Evolutionary conservation across 1,139 yeast species (phyloP).

Genomic region (Suhomyces maxii): DNA sequence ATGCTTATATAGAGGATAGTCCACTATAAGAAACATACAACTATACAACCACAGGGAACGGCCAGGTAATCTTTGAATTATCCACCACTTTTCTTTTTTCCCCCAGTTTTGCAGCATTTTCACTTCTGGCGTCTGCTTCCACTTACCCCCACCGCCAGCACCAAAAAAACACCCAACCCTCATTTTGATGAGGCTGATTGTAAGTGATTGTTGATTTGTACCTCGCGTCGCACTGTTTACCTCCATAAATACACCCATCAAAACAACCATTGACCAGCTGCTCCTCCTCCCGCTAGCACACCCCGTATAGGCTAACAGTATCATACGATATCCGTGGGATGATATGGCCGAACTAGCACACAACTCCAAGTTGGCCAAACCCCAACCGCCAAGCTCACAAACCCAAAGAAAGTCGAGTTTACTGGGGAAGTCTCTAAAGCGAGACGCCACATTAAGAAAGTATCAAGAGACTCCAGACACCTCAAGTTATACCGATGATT

Average conservation of each 20-base stretch:
- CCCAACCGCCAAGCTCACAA: background rate
- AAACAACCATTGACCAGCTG: background rate
- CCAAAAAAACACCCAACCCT: too few relatives aligned
- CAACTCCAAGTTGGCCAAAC: background rate
- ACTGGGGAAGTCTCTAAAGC: constrained; percentile 6
- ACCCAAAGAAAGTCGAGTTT: constrained; percentile 10
- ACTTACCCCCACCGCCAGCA: too few relatives aligned
- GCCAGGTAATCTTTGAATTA: too few relatives aligned
- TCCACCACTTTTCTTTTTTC: too few relatives aligned
- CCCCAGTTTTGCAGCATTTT: too few relatives aligned
- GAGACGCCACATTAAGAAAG: constrained; percentile 14
- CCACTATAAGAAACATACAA: too few relatives aligned
- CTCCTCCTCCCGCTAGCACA: background rate
- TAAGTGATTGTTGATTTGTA: background rate
- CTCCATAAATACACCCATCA: background rate
- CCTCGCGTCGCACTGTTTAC: constrained; percentile 9
- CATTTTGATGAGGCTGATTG: background rate
- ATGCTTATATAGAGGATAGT: too few relatives aligned
- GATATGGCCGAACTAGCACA: background rate
- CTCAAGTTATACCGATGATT: constrained; percentile 20
- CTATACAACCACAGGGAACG: too few relatives aligned
- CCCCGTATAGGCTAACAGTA: background rate
- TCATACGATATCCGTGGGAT: background rate
- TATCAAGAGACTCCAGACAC: constrained; percentile 14
- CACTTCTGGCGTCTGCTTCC: too few relatives aligned